A percentile compares a stretch with the other conserved stretches of the same genome.
Conservation (phyloP, 441 rosid genomes). For the Monsonia emarginata region DNA sequence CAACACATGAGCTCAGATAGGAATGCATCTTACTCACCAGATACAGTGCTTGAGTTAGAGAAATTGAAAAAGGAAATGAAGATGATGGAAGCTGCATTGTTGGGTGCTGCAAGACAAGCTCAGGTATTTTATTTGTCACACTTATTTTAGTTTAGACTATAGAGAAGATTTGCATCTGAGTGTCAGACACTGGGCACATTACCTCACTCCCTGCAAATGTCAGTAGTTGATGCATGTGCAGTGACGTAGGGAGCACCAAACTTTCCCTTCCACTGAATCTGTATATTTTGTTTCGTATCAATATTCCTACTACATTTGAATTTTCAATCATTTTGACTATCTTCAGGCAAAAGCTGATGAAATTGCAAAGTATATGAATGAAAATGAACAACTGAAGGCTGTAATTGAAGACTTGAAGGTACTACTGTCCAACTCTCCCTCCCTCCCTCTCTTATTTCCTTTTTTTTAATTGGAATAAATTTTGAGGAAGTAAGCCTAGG, state of each 20-base stretch:
- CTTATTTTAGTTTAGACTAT: neutral
- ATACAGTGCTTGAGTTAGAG: slow-evolving; percentile 50
- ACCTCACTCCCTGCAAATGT: neutral
- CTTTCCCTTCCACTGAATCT: neutral
- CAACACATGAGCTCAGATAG: slow-evolving; percentile 38
- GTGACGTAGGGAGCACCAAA: neutral
- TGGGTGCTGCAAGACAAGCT: slow-evolving; percentile 99
- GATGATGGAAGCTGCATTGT: slow-evolving; percentile 91
- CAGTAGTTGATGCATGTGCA: neutral
- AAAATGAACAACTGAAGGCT: slow-evolving; percentile 84
- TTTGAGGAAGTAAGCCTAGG: neutral
- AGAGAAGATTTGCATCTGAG: neutral
- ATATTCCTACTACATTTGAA: slow-evolving; percentile 13
- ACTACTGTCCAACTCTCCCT: slow-evolving; percentile 10
- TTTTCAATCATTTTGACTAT: slow-evolving; percentile 10
- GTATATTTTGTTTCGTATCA: neutral
- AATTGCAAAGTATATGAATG: slow-evolving; percentile 87
- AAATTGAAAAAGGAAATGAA: slow-evolving; percentile 74
- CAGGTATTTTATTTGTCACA: slow-evolving; percentile 49
- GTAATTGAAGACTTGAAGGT: slow-evolving; percentile 82
- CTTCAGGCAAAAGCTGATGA: slow-evolving; percentile 97
- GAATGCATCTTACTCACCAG: slow-evolving; percentile 33
- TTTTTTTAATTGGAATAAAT: neutral
- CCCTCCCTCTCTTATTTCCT: too few relatives aligned
- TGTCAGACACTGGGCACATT: neutral